Evolutionary conservation across 345 rosid species (phyloP).

Genomic region (Balakata baccata): DNA sequence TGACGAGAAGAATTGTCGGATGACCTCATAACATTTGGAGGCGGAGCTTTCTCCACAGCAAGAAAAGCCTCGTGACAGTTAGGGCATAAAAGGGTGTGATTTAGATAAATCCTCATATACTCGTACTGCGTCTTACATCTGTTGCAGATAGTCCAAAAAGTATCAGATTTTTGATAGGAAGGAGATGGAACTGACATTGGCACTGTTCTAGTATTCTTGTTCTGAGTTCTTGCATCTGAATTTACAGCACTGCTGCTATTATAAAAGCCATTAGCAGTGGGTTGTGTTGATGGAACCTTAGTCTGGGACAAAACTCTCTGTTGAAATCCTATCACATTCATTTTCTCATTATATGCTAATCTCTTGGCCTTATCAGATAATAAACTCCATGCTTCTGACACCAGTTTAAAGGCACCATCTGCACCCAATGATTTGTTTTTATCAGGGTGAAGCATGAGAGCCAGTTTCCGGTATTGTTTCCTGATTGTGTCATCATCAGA

Average conservation of each 20-base stretch:
- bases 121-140: slow-evolving; percentile 76
- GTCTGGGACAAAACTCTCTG: slow-evolving; percentile 32
- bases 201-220: slow-evolving; percentile 13
- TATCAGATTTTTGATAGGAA: slow-evolving; percentile 39
- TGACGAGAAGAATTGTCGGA: slow-evolving; percentile 38
- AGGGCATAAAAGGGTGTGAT: slow-evolving; percentile 78
- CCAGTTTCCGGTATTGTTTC: slow-evolving; percentile 39
- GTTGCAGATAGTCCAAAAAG: slow-evolving; percentile 87
- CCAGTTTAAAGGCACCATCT: slow-evolving; percentile 43
- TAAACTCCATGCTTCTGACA: slow-evolving; percentile 44
- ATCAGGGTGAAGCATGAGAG: slow-evolving; percentile 46
- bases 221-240: slow-evolving; percentile 30
- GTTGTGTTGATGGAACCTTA: slow-evolving; percentile 35
- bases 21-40: slow-evolving; percentile 48
- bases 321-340: slow-evolving; percentile 36
- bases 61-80: slow-evolving; percentile 60
- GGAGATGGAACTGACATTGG: slow-evolving; percentile 23
- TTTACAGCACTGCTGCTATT: slow-evolving; percentile 29
- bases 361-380: slow-evolving; percentile 37
- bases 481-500: slow-evolving; percentile 45
- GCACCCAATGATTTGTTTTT: slow-evolving; percentile 47
- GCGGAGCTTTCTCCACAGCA: slow-evolving; percentile 71
- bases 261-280: slow-evolving; percentile 47
- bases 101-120: slow-evolving; percentile 67
- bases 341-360: slow-evolving; percentile 52